Base-by-base conservation (phyloP, 1,284 basidiomycete genomes). In the Prillingera fragicola region DNA sequence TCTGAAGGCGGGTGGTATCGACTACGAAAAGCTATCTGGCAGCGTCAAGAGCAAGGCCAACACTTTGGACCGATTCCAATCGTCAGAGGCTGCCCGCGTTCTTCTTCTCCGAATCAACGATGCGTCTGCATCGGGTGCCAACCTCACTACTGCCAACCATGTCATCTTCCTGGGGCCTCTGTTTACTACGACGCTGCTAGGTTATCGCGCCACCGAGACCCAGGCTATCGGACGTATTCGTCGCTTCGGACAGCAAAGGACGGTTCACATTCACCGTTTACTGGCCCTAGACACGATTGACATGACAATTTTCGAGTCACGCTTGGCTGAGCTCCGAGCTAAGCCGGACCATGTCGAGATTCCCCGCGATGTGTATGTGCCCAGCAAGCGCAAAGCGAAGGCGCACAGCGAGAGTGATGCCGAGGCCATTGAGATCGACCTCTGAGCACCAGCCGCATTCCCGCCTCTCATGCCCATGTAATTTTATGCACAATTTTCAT, bases 91-190 rank as follows among this genome's bases (percentile, higher is more conserved):
- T 18, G 45, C 55, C 3, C 82, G 87, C 8, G 89, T 95, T 2
- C 75, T 96, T 24, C 75, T 96, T 42, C 75, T 96, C 48, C 89
- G 88, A 59, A 85, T 94, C 51, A 90, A 87, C 78, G 89, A 94
- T 68, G 88, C 94, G 64, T 89, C 85, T 48, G 90, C 91, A 2
- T 88, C 88, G 38, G 91, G 91, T 38, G 83, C 87, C 8, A 96
- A 96, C 66, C 71, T 96, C 60, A 95, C 91, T 1, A 83, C 80
- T 15, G 91, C 92, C 13, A 96, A 92, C 72, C 89, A 94, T 60
- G 91, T 88, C 26, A 85, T 96, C 63, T 96, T 96, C 77, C 75
- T 96, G 39, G 91, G 87, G 4, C 91, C 91, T 3, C 76, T 96
- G 25, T 81, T 92, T 80, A 87, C 15, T 75, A 78, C 23, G 77